Evolutionary conservation across 441 rosid species (phyloP).

Genomic region (Populus hybrid): DNA sequence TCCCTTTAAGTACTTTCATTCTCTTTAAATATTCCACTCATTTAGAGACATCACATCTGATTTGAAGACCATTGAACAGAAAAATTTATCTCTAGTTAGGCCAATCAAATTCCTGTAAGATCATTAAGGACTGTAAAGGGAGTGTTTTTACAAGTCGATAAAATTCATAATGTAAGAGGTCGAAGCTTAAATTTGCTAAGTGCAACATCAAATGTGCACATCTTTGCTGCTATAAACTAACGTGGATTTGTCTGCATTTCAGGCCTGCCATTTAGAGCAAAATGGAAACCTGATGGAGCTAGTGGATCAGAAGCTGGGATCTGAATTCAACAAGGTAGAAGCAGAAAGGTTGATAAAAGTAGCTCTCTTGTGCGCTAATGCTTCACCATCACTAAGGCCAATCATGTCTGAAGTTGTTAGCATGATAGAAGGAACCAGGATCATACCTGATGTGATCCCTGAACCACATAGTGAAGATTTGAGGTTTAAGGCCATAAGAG

Average conservation of each 20-base stretch:
- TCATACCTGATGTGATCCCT: constrained; percentile 33
- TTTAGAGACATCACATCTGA: not conserved
- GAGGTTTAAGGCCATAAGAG: constrained; percentile 54
- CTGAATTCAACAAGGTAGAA: constrained; percentile 42
- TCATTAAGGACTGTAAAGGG: no score
- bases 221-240: not conserved
- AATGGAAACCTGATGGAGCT: constrained; percentile 39
- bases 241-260: not conserved
- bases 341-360: constrained; percentile 49
- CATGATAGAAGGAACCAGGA: constrained; percentile 52
- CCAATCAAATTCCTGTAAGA: not conserved
- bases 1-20: not conserved
- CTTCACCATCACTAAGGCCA: constrained; percentile 49
- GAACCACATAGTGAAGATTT: constrained; percentile 40
- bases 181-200: no score
- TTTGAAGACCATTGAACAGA: not conserved
- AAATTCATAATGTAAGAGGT: no score
- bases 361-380: constrained; percentile 57
- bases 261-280: constrained; percentile 53
- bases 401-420: constrained; percentile 66
- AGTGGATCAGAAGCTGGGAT: constrained; percentile 45
- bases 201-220: no score
- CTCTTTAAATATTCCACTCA: not conserved
- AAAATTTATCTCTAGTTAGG: not conserved
- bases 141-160: no score